phyloP scores from a whole-genome alignment of 2,329 filamentous ascomycete species.

The Coniochaeta ligniaria region DNA sequence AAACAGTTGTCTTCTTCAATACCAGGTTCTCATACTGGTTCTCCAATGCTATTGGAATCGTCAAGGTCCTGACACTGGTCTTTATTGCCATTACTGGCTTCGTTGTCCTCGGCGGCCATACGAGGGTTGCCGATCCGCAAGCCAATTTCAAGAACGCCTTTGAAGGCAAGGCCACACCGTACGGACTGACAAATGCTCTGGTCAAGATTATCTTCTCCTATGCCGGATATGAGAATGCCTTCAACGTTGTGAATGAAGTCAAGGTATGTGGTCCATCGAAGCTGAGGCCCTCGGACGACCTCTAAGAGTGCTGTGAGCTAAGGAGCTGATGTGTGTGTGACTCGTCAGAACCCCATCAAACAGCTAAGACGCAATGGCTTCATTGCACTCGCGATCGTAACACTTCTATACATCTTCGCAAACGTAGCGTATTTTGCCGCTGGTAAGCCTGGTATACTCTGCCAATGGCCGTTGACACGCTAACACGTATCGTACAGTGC shows the following conservation, averaged over 20 bases:
- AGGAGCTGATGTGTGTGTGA: not conserved
- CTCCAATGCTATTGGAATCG: conserved; percentile 44
- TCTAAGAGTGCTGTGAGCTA: not conserved
- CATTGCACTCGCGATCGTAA: conserved; percentile 40
- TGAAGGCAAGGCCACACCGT: conserved; percentile 34
- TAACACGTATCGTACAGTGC: conserved; percentile 22
- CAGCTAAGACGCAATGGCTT: conserved; percentile 43
- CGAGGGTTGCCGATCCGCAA: conserved; percentile 38
- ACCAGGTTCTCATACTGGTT: conserved; percentile 46
- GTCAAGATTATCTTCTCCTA: conserved; percentile 54
- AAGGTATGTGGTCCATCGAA: conserved; percentile 17
- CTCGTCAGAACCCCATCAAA: conserved; percentile 41
- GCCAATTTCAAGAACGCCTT: conserved; percentile 50
- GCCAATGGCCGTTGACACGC: not conserved
- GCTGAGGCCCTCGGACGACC: not conserved
- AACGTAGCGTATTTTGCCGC: conserved; percentile 56
- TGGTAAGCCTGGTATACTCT: conserved; percentile 15
- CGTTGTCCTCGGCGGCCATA: conserved; percentile 51
- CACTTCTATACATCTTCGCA: conserved; percentile 47
- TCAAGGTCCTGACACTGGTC: conserved; percentile 52
- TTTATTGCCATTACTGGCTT: conserved; percentile 51
- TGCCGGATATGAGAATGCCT: conserved; percentile 49
- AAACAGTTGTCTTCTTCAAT: conserved; percentile 32
- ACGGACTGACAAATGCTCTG: conserved; percentile 48
- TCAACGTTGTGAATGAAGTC: conserved; percentile 54